Conservation (phyloP, 2,329 filamentous ascomycete species). For the Aspergillus brunneoviolaceus region DNA sequence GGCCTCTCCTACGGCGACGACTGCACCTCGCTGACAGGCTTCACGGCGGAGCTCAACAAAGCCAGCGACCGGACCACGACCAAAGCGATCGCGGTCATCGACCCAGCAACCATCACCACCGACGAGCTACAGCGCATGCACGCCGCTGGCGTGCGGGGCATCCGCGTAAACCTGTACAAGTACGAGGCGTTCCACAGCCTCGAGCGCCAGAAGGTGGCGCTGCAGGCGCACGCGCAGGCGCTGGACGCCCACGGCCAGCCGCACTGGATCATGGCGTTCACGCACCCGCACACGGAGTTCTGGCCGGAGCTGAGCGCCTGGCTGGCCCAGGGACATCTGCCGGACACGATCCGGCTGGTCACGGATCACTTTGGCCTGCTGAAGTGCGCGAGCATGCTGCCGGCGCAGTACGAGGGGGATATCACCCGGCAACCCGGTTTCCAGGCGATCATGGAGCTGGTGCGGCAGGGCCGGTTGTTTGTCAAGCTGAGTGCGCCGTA, state of each 20-base stretch:
- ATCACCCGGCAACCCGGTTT: slow-evolving; percentile 32
- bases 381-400: slow-evolving; percentile 36
- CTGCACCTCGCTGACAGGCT: slow-evolving; percentile 33
- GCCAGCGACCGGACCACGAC: slow-evolving; percentile 17
- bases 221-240: slow-evolving; percentile 30
- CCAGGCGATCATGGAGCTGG: slow-evolving; percentile 29
- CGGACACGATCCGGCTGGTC: slow-evolving; percentile 27
- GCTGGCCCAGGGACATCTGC: slow-evolving; percentile 21
- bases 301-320: slow-evolving; percentile 27
- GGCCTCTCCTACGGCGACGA: slow-evolving; percentile 41
- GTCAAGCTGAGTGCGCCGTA: slow-evolving; percentile 44
- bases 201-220: slow-evolving; percentile 32
- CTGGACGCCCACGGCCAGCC: slow-evolving; percentile 19
- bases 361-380: slow-evolving; percentile 42
- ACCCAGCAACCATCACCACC: slow-evolving; percentile 25
- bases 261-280: slow-evolving; percentile 34
- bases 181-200: slow-evolving; percentile 41
- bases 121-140: slow-evolving; percentile 27
- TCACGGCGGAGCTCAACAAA: slow-evolving; percentile 28
- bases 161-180: slow-evolving; percentile 39
- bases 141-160: slow-evolving; percentile 31
- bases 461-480: slow-evolving; percentile 33
- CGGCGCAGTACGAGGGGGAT: slow-evolving; percentile 20
- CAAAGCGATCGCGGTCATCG: slow-evolving; percentile 32
- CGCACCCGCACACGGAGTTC: slow-evolving; percentile 32